Percentiles rank a stretch among this genome's conserved stretches.
Evolutionary conservation across 2,329 filamentous ascomycete genomes (phyloP).

Genomic region (Phyllosticta citriasiana): DNA sequence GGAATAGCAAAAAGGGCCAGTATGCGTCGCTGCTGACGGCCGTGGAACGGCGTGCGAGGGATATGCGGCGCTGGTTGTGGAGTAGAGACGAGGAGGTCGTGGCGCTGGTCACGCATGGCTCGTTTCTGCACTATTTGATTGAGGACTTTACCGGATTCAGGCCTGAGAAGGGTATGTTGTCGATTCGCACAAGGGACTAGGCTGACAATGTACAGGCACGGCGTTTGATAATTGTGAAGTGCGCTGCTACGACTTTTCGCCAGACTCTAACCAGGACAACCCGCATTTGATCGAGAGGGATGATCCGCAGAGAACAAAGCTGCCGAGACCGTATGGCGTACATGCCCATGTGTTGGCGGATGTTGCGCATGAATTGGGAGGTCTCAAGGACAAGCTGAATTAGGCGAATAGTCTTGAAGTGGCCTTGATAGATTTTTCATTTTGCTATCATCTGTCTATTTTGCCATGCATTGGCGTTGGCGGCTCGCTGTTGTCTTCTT

Average conservation of each 20-base stretch:
- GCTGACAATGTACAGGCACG: slow-evolving; percentile 7
- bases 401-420: not conserved
- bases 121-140: slow-evolving; percentile 75
- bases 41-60: slow-evolving; percentile 21
- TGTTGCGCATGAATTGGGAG: not conserved
- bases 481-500: not conserved
- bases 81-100: slow-evolving; percentile 52
- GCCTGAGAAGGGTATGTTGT: slow-evolving; percentile 32
- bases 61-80: slow-evolving; percentile 44
- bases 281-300: slow-evolving; percentile 22
- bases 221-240: slow-evolving; percentile 27
- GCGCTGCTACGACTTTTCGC: slow-evolving; percentile 22
- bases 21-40: slow-evolving; percentile 22
- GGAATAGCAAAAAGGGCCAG: slow-evolving; percentile 52
- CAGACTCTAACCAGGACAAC: slow-evolving; percentile 17
- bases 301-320: not conserved
- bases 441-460: not conserved
- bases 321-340: not conserved
- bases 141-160: slow-evolving; percentile 63
- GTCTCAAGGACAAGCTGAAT: not conserved
- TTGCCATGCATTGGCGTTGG: not conserved
- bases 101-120: slow-evolving; percentile 71
- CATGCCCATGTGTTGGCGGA: not conserved
- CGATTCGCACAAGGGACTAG: not conserved
- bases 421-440: not conserved